Evolutionary conservation across 495 filamentous ascomycete species (phyloP).

Genomic region (Echria macrotheca): DNA sequence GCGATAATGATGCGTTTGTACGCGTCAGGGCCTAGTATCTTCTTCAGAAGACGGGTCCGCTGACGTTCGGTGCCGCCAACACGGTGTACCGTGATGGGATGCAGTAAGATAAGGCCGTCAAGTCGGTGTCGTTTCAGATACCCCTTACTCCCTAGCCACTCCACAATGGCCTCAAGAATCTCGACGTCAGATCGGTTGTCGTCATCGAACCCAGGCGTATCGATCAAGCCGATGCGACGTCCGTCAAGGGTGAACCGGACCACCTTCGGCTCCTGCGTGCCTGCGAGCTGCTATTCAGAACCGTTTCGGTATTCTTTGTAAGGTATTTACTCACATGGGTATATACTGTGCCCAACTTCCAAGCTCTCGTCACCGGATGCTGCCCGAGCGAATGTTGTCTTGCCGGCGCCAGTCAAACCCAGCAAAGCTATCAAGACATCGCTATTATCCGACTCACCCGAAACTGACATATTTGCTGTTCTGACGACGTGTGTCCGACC

Average conservation of each 20-base stretch:
- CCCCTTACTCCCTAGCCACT: not conserved
- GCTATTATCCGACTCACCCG: not conserved
- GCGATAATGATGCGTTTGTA: not conserved
- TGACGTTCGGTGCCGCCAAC: not conserved
- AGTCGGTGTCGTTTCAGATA: not conserved
- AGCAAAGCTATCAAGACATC: conserved; percentile 1
- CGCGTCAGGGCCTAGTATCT: not conserved
- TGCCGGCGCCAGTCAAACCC: conserved; percentile 8
- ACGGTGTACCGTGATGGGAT: not conserved
- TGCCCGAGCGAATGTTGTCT: not conserved
- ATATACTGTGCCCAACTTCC: not conserved
- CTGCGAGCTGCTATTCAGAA: not conserved
- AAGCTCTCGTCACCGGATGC: not conserved
- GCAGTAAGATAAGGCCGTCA: not conserved
- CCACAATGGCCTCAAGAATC: conserved; percentile 36
- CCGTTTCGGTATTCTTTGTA: not conserved
- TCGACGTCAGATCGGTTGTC: conserved; percentile 29
- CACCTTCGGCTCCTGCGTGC: not conserved
- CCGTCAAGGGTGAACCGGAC: not conserved
- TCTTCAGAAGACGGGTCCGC: not conserved
- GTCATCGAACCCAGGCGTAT: no score
- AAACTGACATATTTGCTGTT: not conserved
- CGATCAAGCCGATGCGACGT: conserved; percentile 22
- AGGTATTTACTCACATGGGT: not conserved
- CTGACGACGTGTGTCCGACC: not conserved